Base-by-base conservation (phyloP, 257 asterid genomes). In the Cordia subcordata region DNA sequence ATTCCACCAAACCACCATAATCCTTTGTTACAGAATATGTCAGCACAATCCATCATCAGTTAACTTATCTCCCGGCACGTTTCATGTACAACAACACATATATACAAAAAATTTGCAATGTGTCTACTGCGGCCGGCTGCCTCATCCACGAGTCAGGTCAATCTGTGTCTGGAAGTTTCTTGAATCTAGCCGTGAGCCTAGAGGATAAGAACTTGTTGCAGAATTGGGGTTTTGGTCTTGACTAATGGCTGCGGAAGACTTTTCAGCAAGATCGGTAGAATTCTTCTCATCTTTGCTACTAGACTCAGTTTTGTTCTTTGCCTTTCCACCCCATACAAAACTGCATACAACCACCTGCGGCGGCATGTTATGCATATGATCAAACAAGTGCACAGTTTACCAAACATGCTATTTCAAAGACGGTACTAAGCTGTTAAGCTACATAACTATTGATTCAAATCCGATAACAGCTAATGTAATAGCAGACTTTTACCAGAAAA, bases 71-170 rank as follows among this genome's bases (percentile, higher is more conserved):
- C 69, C 68, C 22, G 72, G 66, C 60, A 66, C 79, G 21, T 58
- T 71, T 72, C 83, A 81, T 78, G 77, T 82, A 82, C 91, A 82
- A 79, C 81, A 86, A 77, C 82, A 78, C 77, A 65, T 79, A 80
- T 77, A 68, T 77, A 79, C 83, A 78, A 60, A 78, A 60, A 79
- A 70, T 54, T 69, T 69, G 69, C 57, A 79, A 57, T 72, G 83
- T 63, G 76, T 64, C 65, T 22, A 42, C 66, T 61, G 86, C 68
- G 65, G 67, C 63, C 59, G 57, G 58, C 52, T 17, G 32, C 37
- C 39, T 87, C 89, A 87, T 73, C 96, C 92, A 16, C 91, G 88
- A 68, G 75, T 85, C 70, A 91, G 79, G 79, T 91, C 98, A 54
- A 91, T 83, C 60, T 71, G 94, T 1, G 80, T 74, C 77, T 78